Base-by-base conservation (phyloP, 495 filamentous ascomycete species). In the Podospora fimiseda region DNA sequence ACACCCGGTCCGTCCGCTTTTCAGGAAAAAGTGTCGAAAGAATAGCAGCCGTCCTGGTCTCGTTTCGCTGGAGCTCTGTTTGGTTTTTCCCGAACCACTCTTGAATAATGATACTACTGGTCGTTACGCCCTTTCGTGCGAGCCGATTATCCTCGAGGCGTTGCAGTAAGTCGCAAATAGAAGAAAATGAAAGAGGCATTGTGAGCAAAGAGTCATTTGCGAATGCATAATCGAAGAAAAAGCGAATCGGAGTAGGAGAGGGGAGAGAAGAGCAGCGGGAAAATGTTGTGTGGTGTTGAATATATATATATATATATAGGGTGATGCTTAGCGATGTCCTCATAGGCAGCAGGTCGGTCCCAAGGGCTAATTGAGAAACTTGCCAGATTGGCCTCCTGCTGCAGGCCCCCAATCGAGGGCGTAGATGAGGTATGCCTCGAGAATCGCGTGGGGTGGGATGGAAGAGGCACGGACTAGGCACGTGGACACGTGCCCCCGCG, bases 11-110 rank as follows among this genome's bases (percentile, higher is more conserved):
- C 0, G 77, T 77, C 50, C 88, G 74, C 59, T 79, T 83, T 53
- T 88, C 82, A 0, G 90, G 90, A 15, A 90, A 77, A 13, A 95
- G 70, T 22, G 82, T 80, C 2, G 85, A 89, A 0, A 93, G 74
- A 18, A 93, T 68, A 0, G 84, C 82, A 2, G 78, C 67, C 30
- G 65, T 68, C 55, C 83, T 73, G 2, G 79, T 78, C 42, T 73
- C 68, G 3, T 73, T 63, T 2, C 71, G 71, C 62, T 79, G 53
- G 6, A 90, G 71, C 4, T 61, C 11, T 2, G 67, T 64, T 1
- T 68, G 76, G 64, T 89, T 77, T 4, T 62, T 65, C 2, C 58
- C 53, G 62, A 88, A 85, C 88, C 88, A 93, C 2, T 64, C 62
- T n/a, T 64, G 55, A 27, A 83, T 67, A 24, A 69, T 70, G 6